Evolutionary conservation across 768 basidiomycete genomes (phyloP).

Genomic region (Termitomyces sp.): DNA sequence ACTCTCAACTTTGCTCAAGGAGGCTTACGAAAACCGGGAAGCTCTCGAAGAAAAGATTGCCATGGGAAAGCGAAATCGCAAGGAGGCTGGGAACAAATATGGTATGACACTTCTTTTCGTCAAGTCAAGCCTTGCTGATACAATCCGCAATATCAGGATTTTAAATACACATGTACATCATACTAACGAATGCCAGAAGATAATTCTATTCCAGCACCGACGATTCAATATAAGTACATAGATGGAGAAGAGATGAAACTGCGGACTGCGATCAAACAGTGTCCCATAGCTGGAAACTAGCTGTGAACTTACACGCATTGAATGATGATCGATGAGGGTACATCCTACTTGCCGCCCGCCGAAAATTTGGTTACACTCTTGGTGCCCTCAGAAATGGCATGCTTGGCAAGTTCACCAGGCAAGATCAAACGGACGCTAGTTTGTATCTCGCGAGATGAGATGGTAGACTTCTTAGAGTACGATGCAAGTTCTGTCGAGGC

Average conservation of each 20-base stretch:
- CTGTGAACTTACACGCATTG: background rate
- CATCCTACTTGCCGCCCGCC: conserved; percentile 38
- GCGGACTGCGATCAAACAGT: background rate
- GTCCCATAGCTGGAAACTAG: background rate
- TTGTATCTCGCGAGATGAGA: conserved; percentile 87
- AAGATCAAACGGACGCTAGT: conserved; percentile 80
- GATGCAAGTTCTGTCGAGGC: conserved; percentile 58
- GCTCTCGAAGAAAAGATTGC: conserved; percentile 81
- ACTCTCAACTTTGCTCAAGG: conserved; percentile 70
- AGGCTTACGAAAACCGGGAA: conserved; percentile 82
- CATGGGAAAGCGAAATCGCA: conserved; percentile 75
- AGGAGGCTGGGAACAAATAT: conserved; percentile 90
- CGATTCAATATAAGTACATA: conserved; percentile 2
- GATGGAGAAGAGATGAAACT: background rate
- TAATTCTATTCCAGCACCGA: background rate
- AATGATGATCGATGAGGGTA: background rate
- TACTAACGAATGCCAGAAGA: background rate
- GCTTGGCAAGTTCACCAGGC: conserved; percentile 82
- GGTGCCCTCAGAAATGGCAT: conserved; percentile 77
- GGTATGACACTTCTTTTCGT: conserved; percentile 37
- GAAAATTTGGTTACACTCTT: conserved; percentile 39
- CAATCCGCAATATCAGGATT: conserved; percentile 3
- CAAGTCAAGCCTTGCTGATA: background rate
- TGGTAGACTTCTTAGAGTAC: conserved; percentile 87
- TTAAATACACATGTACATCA: conserved; percentile 4